A percentile compares a stretch with the other conserved stretches of the same genome.
Evolutionary conservation across 306 rosid genomes (phyloP).

Genomic region (Acacia confusa): DNA sequence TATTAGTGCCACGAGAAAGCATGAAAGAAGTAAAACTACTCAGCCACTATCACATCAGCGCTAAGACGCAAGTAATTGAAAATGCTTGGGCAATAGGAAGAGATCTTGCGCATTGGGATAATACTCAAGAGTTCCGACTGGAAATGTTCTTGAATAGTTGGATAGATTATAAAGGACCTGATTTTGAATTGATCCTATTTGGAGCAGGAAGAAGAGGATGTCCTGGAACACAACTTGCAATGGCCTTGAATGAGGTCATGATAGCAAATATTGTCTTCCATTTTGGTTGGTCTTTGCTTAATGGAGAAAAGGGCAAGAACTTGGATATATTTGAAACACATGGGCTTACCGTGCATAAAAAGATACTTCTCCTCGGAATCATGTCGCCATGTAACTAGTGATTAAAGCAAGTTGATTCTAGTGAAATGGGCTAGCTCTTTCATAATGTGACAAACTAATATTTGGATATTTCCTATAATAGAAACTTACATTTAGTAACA

Average conservation of each 20-base stretch:
- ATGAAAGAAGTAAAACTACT: neutral
- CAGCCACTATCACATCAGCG: neutral
- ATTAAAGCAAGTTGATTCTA: neutral
- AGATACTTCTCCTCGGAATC: neutral
- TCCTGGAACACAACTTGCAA: neutral
- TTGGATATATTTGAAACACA: neutral
- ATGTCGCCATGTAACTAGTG: neutral
- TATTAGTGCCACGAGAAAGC: neutral
- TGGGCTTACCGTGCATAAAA: neutral
- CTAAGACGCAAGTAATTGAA: neutral
- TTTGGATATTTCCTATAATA: too few relatives aligned
- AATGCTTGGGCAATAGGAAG: neutral
- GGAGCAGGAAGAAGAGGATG: constrained; percentile 17
- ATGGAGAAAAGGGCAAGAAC: neutral
- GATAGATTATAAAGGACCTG: neutral
- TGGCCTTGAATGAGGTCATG: neutral
- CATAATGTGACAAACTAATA: too few relatives aligned
- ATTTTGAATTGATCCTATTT: neutral
- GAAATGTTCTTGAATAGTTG: neutral
- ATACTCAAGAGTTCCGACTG: neutral
- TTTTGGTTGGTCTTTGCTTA: neutral
- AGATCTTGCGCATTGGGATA: neutral
- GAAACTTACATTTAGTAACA: too few relatives aligned
- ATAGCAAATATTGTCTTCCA: neutral
- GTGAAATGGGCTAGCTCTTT: too few relatives aligned